Base-by-base conservation (phyloP, 139 green algal genomes). In the Choricystis sp. region DNA sequence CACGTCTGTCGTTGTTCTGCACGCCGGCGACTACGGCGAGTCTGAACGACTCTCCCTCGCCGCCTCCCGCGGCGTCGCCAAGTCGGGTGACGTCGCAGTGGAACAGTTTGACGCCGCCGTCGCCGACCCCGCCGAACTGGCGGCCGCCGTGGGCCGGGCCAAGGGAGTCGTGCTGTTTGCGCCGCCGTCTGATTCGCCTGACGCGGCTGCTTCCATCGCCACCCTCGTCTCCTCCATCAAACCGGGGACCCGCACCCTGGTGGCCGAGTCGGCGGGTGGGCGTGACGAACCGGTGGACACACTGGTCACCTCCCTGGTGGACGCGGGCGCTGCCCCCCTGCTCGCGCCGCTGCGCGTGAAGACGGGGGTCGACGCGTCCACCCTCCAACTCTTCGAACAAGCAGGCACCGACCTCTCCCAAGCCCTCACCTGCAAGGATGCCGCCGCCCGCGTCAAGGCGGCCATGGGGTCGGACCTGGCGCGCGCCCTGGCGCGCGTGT, bases 261-360 rank as follows among this genome's bases (percentile, higher is more conserved):
- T 98, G n/a, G 88, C 83, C 3, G 92, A 98, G 82, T 85, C 69
- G 26, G 98, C 83, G 74, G 92, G 91, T 57, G 90, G 90, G 5
- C 62, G 79, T 19, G 91, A 98, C 67, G 92, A 98, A 76, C 92
- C 91, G 0, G 88, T 98, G 22, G 91, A 97, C 76, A 76, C 77
- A 22, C 75, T 98, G 65, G 31, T 77, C 26, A 28, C 66, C 2
- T 66, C 55, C 3, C 74, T 96, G 56, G 68, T 86, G 29, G 74
- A 75, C 1, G 66, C 83, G 26, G 85, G 80, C 0, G 75, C 87
- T 21, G 63, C 74, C 56, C 57, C 82, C 30, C 40, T 79, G 24
- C 62, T 73, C 26, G 76, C 82, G 20, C 72, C 91, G 3, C 74
- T 98, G 67, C 76, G 83, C 0, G 77, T 96, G 3, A 91, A 89